Base-by-base conservation (phyloP, 2,329 filamentous ascomycete species). In the Fusarium brachygibbosum region DNA sequence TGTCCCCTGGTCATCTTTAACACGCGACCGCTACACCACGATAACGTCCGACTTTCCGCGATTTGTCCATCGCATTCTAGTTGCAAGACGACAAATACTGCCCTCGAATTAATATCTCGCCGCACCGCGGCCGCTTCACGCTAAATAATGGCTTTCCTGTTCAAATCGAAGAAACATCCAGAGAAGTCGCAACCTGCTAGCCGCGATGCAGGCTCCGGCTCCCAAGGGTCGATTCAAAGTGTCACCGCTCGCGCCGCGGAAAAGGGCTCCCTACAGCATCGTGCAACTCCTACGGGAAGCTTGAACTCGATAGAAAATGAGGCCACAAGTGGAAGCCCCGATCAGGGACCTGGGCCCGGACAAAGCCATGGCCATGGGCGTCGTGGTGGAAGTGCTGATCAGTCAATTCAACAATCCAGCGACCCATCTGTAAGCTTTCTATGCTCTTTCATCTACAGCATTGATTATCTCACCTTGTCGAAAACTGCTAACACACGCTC, bases 161-260 rank as follows among this genome's bases (percentile, higher is more conserved):
- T 94, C 84, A 93, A 93, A 80, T 92, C 90, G 58, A 94, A 93
- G 82, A 93, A 93, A 81, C 86, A 88, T 76, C 89, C 91, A 79
- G 88, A 90, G 74, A 87, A 89, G 76, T 82, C 82, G 59, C 63
- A 66, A 51, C 77, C 86, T 70, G 81, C 83, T 54, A 86, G 83
- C 76, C 86, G 87, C 76, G 87, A 89, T 75, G 86, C 83, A 53
- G 81, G 80, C 53, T 83, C 84, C 9, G 73, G 73, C 31, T 75
- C 73, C 17, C 83, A 84, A 75, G 83, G 81, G 53, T 85, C 82
- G 35, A 78, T 86, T 42, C 82, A 84, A 73, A 83, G 82, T 75
- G 79, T 81, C 63, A 82, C 82, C 63, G 80, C 81, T 71, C 83
- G 86, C 72, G 75, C 76, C 16, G 58, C 76, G 45, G 88, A 90